Base-by-base conservation (phyloP, 2,329 filamentous ascomycete genomes). In the Colletotrichum sp. region DNA sequence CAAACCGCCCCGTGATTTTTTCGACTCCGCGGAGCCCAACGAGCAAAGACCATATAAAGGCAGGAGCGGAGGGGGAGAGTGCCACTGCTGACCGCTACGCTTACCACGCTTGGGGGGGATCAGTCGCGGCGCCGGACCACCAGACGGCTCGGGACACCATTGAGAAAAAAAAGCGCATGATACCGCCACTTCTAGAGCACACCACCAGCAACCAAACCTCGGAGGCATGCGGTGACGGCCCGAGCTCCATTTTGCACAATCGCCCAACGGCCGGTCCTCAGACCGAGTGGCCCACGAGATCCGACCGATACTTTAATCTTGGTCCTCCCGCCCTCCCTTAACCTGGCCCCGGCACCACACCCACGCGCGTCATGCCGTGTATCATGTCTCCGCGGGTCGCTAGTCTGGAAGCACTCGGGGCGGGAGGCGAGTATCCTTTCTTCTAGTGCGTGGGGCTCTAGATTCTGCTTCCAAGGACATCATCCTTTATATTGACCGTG, bases 341-440 rank as follows among this genome's bases (percentile, higher is more conserved):
- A 22, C 58, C 60, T 75, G 55, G 43, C 48, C 55, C 55, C 39
- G 27, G 6, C 16, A 34, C 16, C 32, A 43, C 27, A 5, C 48
- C 55, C 69, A 67, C 32, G 36, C 15, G 62, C 69, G 16, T 61
- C 56, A 67, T 27, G 30, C n/a, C 28, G 43, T 22, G n/a, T n/a
- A 27, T 25, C 27, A 25, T 52, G 27, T 72, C 64, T 72, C 73
- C 43, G 69, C 69, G 73, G 72, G 62, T 32, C 9, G 56, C 52
- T 68, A 12, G 32, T 28, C 16, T 65, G 10, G 6, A 16, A 15
- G 13, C 12, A 64, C 6, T 27, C n/a, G 9, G 15, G 15, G 28
- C 43, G n/a, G 16, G 61, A 43, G 30, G 32, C 12, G 61, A 25
- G 8, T 36, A 15, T 48, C 6, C 18, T 48, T 48, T n/a, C n/a